Conservation (phyloP, 2,329 filamentous ascomycete genomes). For the Nothophoma quercina region DNA sequence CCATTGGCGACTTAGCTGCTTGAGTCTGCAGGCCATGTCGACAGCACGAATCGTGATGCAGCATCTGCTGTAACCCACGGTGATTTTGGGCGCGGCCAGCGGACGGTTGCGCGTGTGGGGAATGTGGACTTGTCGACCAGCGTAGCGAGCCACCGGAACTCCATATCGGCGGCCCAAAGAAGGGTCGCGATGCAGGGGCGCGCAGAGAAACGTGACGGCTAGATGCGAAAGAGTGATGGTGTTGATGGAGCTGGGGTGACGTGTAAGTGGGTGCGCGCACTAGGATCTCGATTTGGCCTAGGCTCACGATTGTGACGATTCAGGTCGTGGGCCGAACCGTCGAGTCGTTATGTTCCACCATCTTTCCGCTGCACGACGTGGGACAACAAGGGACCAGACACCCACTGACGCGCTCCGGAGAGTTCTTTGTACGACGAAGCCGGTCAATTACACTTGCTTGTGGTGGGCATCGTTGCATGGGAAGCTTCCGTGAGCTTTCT, state of each 20-base stretch:
- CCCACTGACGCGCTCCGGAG: conserved; percentile 23
- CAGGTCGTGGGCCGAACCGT: conserved; percentile 38
- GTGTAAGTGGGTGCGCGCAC: conserved; percentile 31
- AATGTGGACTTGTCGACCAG: conserved; percentile 27
- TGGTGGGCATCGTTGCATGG: conserved; percentile 2
- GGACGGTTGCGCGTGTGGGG: conserved; percentile 32
- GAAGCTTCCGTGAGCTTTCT: conserved; percentile 10
- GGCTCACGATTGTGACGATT: conserved; percentile 2
- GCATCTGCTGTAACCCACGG: conserved; percentile 32
- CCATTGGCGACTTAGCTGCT: conserved; percentile 36
- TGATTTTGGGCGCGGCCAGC: conserved; percentile 24
- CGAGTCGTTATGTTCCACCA: conserved; percentile 25
- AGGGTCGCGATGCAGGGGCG: conserved; percentile 40
- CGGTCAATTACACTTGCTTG: conserved; percentile 18
- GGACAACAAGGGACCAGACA: conserved; percentile 27
- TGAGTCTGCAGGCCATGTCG: conserved; percentile 28
- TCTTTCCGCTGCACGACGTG: conserved; percentile 29
- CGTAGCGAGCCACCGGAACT: conserved; percentile 27
- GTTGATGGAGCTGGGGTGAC: conserved; percentile 41
- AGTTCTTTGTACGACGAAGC: conserved; percentile 24
- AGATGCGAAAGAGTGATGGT: conserved; percentile 23
- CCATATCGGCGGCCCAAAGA: conserved; percentile 30
- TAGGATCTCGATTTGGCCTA: conserved; percentile 10
- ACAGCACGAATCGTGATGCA: conserved; percentile 34
- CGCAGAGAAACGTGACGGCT: conserved; percentile 27